Percentiles rank a stretch among this genome's conserved stretches.
Evolutionary conservation across 768 basidiomycete species (phyloP).

Genomic region (Chiua virens): DNA sequence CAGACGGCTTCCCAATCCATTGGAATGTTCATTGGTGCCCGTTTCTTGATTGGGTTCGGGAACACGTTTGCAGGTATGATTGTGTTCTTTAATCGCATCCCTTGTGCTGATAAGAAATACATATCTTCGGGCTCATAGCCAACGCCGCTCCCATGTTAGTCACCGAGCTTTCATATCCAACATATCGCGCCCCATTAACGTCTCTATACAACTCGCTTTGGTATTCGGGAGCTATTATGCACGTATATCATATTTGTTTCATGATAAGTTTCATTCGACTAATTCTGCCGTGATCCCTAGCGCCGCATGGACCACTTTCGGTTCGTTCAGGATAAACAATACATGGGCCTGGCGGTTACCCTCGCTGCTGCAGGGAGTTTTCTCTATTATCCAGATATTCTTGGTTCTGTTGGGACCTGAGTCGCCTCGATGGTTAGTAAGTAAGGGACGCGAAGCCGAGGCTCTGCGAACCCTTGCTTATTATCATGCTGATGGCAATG

Average conservation of each 20-base stretch:
- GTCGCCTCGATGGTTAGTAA: slow-evolving; percentile 80
- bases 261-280: no score
- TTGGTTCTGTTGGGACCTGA: slow-evolving; percentile 75
- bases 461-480: slow-evolving; percentile 72
- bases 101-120: not conserved
- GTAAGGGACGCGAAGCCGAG: slow-evolving; percentile 67
- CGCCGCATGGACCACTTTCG: slow-evolving; percentile 51
- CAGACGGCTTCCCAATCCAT: slow-evolving; percentile 70
- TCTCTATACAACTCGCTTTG: slow-evolving; percentile 81
- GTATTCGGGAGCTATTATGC: slow-evolving; percentile 84
- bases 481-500: slow-evolving; percentile 80
- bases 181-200: slow-evolving; percentile 76
- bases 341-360: slow-evolving; percentile 86
- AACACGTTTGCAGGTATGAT: slow-evolving; percentile 61
- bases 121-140: slow-evolving; percentile 29
- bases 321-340: slow-evolving; percentile 65
- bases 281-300: no score
- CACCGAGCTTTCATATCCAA: slow-evolving; percentile 80
- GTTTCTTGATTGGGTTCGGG: slow-evolving; percentile 77
- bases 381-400: slow-evolving; percentile 63
- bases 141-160: slow-evolving; percentile 81
- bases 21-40: slow-evolving; percentile 81
- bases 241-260: slow-evolving; percentile 18
- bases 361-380: slow-evolving; percentile 68
- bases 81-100: not conserved